Evolutionary conservation across 2,329 filamentous ascomycete genomes (phyloP).

Genomic region (Harringtonia aguacate): DNA sequence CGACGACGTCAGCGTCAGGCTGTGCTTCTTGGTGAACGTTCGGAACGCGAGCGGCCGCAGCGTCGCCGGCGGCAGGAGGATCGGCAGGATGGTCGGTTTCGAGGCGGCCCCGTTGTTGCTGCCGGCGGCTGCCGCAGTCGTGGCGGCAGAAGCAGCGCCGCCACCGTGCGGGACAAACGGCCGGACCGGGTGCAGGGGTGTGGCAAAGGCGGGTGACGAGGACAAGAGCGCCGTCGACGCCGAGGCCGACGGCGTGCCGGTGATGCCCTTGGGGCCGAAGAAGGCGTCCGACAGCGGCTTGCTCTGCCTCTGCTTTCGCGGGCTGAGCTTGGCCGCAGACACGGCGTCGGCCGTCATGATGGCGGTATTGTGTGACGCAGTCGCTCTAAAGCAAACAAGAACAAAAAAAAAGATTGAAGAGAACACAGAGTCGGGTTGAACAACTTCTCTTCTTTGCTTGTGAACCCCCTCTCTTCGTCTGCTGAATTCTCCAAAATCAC

Average conservation of each 20-base stretch:
- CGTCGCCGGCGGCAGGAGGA: constrained; percentile 77
- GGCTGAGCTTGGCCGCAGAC: constrained; percentile 13
- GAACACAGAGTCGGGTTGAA: no score
- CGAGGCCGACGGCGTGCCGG: constrained; percentile 12
- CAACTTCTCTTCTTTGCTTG: no score
- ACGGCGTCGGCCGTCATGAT: constrained; percentile 14
- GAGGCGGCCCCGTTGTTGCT: constrained; percentile 64
- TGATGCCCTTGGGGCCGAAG: constrained; percentile 23
- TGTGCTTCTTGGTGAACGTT: constrained; percentile 96
- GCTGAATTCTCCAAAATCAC: not conserved
- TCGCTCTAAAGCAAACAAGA: no score
- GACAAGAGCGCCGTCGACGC: constrained; percentile 57
- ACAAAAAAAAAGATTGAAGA: no score
- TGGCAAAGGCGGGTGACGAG: constrained; percentile 83
- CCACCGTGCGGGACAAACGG: constrained; percentile 35
- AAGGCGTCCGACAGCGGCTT: constrained; percentile 25
- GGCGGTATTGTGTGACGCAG: no score
- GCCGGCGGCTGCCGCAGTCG: constrained; percentile 50
- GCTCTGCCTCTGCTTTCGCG: constrained; percentile 15
- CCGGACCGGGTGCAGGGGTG: constrained; percentile 68
- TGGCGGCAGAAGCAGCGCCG: no score
- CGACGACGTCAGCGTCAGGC: constrained; percentile 79
- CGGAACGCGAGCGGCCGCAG: constrained; percentile 86
- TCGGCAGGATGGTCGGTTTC: constrained; percentile 59
- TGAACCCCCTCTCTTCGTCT: no score